A percentile compares a stretch with the other conserved stretches of the same genome.
These are phyloP conservation scores for Symbiodinium pilosum DNA, from an alignment of 73 alveolate genomes.

Conservation along the genomic window DNA sequence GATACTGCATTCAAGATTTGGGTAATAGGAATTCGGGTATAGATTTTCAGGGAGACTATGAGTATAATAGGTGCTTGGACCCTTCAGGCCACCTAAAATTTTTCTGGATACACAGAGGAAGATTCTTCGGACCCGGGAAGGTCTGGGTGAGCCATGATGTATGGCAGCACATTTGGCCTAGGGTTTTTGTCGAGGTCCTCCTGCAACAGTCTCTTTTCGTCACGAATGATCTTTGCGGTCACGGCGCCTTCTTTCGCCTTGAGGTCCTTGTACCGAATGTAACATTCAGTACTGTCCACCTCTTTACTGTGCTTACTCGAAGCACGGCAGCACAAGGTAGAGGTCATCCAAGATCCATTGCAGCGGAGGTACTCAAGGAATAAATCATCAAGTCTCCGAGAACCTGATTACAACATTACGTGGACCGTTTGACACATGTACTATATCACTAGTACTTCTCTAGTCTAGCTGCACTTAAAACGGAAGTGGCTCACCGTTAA, in stretches of 20 bases:
- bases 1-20: too few species aligned
- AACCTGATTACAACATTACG: too few species aligned
- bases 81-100: too few species aligned
- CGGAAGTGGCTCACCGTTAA: too few species aligned
- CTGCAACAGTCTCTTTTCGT: neutral
- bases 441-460: too few species aligned
- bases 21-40: too few species aligned
- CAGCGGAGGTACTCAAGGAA: neutral
- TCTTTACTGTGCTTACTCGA: neutral
- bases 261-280: neutral
- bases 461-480: too few species aligned
- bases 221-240: neutral
- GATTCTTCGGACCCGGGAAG: neutral
- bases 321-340: neutral
- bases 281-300: neutral
- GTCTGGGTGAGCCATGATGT: neutral
- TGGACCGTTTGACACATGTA: too few species aligned
- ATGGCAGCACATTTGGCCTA: neutral
- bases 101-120: too few species aligned
- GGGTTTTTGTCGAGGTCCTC: neutral
- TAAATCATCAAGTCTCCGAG: neutral
- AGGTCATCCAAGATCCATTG: neutral
- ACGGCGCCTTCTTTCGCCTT: neutral
- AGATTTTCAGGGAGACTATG: too few species aligned
- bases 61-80: too few species aligned